Conservation (phyloP, 2,329 filamentous ascomycete species). For the Anisogramma anomala region DNA sequence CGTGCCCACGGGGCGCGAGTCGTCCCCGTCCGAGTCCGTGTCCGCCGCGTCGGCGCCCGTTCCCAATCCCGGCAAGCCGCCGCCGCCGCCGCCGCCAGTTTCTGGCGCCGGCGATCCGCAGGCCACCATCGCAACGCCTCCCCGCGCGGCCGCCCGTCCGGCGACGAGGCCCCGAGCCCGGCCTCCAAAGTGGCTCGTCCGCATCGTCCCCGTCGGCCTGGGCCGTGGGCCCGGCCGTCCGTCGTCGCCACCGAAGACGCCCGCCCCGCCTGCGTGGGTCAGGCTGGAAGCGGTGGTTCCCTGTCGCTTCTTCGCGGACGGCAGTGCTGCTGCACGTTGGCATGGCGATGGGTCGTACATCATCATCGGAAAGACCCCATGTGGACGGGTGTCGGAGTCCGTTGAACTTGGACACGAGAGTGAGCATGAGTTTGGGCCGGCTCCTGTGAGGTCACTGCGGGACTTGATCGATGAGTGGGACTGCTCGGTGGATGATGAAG, state of each 20-base stretch:
- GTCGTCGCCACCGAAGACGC: neutral
- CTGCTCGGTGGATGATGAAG: neutral
- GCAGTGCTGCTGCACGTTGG: neutral
- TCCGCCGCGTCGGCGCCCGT: neutral
- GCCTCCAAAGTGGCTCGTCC: constrained; percentile 1
- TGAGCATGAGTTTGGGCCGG: neutral
- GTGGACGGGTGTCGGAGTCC: neutral
- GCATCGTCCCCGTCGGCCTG: constrained; percentile 2
- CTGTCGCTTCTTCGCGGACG: neutral
- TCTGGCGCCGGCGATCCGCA: neutral
- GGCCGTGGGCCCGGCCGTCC: too few species aligned
- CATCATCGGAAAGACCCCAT: neutral
- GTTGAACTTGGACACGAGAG: neutral
- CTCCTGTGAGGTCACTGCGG: neutral
- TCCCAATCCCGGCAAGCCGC: neutral
- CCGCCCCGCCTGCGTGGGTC: neutral
- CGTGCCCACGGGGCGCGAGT: neutral
- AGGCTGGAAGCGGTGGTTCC: constrained; percentile 8
- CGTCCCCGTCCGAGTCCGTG: neutral
- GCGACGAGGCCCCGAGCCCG: neutral
- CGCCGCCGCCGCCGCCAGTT: too few species aligned
- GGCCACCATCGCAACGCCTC: neutral
- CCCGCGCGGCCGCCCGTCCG: neutral
- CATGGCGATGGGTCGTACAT: constrained; percentile 3
- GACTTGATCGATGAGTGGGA: constrained; percentile 2